A percentile compares a stretch with the other conserved stretches of the same genome.
These are phyloP conservation scores for Exserohilum rostratum DNA, from an alignment of 2,329 filamentous ascomycete species.

Conservation along the genomic window DNA sequence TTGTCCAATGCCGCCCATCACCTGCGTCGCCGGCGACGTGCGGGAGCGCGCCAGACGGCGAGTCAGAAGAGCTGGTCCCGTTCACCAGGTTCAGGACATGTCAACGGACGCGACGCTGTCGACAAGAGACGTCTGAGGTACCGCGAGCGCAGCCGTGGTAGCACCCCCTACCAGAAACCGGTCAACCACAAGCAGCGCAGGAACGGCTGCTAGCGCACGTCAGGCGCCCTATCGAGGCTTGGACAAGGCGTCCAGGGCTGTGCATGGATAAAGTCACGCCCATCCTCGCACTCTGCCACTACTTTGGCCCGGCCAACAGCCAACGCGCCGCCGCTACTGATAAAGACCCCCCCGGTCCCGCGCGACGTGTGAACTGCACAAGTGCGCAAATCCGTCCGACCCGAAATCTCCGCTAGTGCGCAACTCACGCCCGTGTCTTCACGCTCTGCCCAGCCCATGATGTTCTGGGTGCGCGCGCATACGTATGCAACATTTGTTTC, in stretches of 20 bases:
- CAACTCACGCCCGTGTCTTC: constrained; percentile 12
- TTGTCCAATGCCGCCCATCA: background rate
- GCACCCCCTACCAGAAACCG: constrained; percentile 16
- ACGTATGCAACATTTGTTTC: constrained; percentile 10
- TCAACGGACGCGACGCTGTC: background rate
- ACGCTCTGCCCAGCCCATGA: background rate
- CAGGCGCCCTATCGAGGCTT: constrained; percentile 19
- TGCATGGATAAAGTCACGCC: constrained; percentile 15
- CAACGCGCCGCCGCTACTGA: constrained; percentile 11
- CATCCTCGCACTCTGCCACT: background rate
- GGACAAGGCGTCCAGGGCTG: constrained; percentile 22
- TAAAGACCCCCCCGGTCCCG: constrained; percentile 19
- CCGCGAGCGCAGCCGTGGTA: constrained; percentile 12
- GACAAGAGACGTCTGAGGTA: too few species aligned
- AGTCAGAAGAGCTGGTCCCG: too few species aligned
- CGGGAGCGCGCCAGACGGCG: background rate
- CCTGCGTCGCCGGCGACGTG: background rate
- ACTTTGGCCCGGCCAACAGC: background rate
- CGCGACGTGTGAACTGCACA: constrained; percentile 13
- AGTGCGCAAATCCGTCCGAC: constrained; percentile 15
- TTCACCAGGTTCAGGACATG: background rate
- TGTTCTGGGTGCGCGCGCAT: constrained; percentile 12
- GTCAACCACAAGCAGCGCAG: constrained; percentile 29
- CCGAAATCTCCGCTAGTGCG: constrained; percentile 6
- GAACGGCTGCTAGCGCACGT: constrained; percentile 25